Base-by-base conservation (phyloP, 2,329 filamentous ascomycete genomes). In the Westerdykella sp. region DNA sequence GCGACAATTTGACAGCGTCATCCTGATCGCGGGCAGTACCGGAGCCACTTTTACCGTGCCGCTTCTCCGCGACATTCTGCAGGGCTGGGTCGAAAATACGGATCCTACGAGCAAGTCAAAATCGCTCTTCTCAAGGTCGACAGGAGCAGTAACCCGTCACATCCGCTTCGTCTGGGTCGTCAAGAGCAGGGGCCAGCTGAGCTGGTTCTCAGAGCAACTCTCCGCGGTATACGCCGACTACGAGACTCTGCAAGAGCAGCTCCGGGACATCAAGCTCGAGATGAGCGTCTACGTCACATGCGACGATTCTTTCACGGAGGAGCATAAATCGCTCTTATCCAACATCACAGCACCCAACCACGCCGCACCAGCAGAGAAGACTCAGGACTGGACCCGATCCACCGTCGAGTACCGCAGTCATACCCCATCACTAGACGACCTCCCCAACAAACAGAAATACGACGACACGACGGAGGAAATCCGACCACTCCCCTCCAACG, bases 151-250 rank as follows among this genome's bases (percentile, higher is more conserved):
- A 6, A 77, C 74, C 0, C 69, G 74, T 36, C 67, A 70, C 32
- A 63, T 80, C 23, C 72, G 73, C 1, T 79, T 79, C 47, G 65
- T 79, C 9, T 82, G 79, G 79, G 73, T 80, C 5, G 70, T 81
- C 42, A 80, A 77, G 54, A 71, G 72, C n/a, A 69, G 67, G 4
- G 66, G 68, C 1, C 73, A 78, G 37, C 56, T 79, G 2, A 66
- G 60, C 12, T 81, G 77, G 73, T 78, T 81, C 46, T 62, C 69
- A 1, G 53, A 62, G 3, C 72, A 80, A 50, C 64, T 83, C 1
- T 68, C 71, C 1, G 57, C 66, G 7, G 67, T 74, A 2, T 53
- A 70, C 12, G 51, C 61, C 2, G 72, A 77, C 36, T 67, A 74
- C 30, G 55, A 70, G 18, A 48, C 47, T 15, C 64, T 74, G 45